Evolutionary conservation across 1,284 basidiomycete genomes (phyloP).

Genomic region (Ustilago bromivora): DNA sequence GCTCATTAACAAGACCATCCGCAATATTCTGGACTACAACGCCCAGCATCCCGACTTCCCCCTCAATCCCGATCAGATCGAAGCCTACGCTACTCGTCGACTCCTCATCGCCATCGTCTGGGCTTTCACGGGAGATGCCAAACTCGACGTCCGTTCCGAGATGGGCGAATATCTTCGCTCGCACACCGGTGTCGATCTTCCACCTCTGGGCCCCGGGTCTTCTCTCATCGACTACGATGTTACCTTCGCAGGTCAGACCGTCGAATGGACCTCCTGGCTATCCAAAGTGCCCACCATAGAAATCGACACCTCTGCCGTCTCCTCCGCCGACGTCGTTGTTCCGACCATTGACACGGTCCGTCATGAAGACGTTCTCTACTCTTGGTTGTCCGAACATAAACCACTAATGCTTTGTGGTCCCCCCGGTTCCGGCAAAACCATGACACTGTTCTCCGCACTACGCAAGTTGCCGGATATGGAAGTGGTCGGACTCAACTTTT

Average conservation of each 20-base stretch:
- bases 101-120: constrained; percentile 92
- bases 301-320: constrained; percentile 95
- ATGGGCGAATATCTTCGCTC: constrained; percentile 89
- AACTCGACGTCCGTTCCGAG: constrained; percentile 86
- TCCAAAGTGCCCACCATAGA: constrained; percentile 88
- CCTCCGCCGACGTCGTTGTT: constrained; percentile 94
- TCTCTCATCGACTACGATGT: constrained; percentile 97
- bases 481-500: constrained; percentile 98
- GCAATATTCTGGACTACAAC: constrained; percentile 95
- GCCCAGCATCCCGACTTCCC: constrained; percentile 95
- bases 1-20: constrained; percentile 92
- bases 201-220: constrained; percentile 77
- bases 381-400: constrained; percentile 98
- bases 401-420: constrained; percentile 98
- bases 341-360: constrained; percentile 98
- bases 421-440: constrained; percentile 98
- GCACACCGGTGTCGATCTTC: constrained; percentile 90
- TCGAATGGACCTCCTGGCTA: constrained; percentile 90
- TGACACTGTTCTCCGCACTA: constrained; percentile 99
- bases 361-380: constrained; percentile 97
- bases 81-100: constrained; percentile 91
- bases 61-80: constrained; percentile 82
- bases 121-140: constrained; percentile 97
- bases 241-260: constrained; percentile 33
- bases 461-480: constrained; percentile 98